phyloP scores from a whole-genome alignment of 75 land plant genomes.

The Picea glauca region DNA sequence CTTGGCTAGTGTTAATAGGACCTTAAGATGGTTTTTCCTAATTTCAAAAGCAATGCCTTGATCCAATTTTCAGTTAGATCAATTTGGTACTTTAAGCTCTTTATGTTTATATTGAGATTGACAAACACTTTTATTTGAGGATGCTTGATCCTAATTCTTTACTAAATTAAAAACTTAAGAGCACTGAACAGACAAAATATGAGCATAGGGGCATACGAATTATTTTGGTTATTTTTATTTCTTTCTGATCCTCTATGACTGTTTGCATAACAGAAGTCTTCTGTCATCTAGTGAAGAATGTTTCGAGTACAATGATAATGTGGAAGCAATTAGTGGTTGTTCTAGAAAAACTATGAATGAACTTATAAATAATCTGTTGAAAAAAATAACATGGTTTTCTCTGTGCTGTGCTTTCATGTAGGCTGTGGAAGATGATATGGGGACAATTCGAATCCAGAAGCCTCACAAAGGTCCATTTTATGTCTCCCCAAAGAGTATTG shows the following conservation, averaged over 20 bases:
- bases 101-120: background rate
- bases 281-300: background rate
- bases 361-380: background rate
- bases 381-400: background rate
- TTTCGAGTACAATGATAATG: background rate
- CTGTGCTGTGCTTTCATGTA: conserved; percentile 12
- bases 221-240: background rate
- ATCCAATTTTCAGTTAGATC: background rate
- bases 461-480: conserved; percentile 98
- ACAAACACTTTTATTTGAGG: background rate
- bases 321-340: background rate
- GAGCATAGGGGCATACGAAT: background rate
- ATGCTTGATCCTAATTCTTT: background rate
- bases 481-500: conserved; percentile 86
- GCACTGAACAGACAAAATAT: background rate
- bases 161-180: background rate
- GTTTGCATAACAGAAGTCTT: no score
- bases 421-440: conserved; percentile 95
- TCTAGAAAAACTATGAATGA: background rate
- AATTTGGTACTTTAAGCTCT: background rate
- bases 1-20: background rate
- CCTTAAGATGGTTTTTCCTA: background rate
- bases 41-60: no score
- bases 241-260: background rate
- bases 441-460: conserved; percentile 78